Conservation (phyloP, 1,284 basidiomycete genomes). For the Apiotrichum montevideense region DNA sequence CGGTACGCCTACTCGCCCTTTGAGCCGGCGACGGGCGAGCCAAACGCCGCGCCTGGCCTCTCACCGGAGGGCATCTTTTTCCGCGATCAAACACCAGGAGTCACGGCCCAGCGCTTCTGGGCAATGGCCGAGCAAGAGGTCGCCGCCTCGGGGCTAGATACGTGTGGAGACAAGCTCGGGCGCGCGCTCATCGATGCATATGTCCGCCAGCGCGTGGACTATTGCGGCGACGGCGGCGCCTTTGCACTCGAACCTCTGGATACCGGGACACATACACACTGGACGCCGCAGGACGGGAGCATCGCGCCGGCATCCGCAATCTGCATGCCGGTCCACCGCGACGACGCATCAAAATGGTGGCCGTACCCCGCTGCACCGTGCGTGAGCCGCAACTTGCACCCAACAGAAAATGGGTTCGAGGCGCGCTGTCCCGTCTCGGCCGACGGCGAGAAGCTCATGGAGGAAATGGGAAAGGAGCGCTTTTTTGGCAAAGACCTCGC, state of each 20-base stretch:
- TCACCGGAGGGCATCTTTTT: slow-evolving; percentile 26
- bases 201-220: slow-evolving; percentile 16
- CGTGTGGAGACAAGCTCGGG: slow-evolving; percentile 33
- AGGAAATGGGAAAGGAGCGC: slow-evolving; percentile 31
- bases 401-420: slow-evolving; percentile 11
- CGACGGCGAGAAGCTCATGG: slow-evolving; percentile 19
- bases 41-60: no score
- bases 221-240: slow-evolving; percentile 9
- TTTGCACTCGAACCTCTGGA: background rate
- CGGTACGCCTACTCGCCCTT: no score
- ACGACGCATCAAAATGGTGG: slow-evolving; percentile 35
- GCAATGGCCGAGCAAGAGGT: slow-evolving; percentile 37
- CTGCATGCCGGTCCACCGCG: slow-evolving; percentile 29
- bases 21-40: no score
- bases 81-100: slow-evolving; percentile 32
- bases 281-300: background rate
- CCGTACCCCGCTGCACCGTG: slow-evolving; percentile 38
- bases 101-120: slow-evolving; percentile 30
- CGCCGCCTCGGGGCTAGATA: slow-evolving; percentile 24
- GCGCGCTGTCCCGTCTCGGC: slow-evolving; percentile 24
- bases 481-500: slow-evolving; percentile 29
- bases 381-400: slow-evolving; percentile 25
- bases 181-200: slow-evolving; percentile 28
- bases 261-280: background rate
- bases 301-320: background rate